A percentile compares a stretch with the other conserved stretches of the same genome.
Conservation (phyloP, 257 asterid genomes). For the Solanum medicagineum region DNA sequence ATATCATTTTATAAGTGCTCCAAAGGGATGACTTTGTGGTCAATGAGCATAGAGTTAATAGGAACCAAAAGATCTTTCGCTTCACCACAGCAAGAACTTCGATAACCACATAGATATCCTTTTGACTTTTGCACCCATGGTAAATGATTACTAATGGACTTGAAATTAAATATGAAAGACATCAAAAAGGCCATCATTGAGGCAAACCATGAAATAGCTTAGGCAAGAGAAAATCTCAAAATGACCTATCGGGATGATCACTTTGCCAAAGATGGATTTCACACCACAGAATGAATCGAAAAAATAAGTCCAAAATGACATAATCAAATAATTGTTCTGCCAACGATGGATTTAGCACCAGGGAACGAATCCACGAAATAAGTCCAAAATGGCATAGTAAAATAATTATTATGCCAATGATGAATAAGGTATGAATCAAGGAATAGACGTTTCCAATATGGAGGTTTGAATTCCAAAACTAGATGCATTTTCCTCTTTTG, state of each 20-base stretch:
- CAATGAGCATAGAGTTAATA: too few species aligned
- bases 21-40: too few species aligned
- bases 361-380: neutral
- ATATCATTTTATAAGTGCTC: too few species aligned
- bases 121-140: too few species aligned
- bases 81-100: too few species aligned
- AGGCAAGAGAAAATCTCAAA: neutral
- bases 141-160: neutral
- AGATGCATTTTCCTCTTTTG: neutral
- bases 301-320: neutral
- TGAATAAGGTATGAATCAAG: neutral
- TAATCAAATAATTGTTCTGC: neutral
- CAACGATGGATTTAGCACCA: neutral
- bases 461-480: neutral
- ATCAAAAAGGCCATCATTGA: neutral
- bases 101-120: neutral
- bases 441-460: neutral
- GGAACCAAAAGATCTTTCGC: too few species aligned
- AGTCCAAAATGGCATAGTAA: neutral
- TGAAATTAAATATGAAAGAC: neutral
- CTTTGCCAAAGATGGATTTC: too few species aligned
- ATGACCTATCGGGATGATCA: too few species aligned
- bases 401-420: neutral
- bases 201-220: neutral
- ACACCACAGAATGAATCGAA: too few species aligned